Evolutionary conservation across 768 basidiomycete genomes (phyloP).

Genomic region (Tylopilus subfusipes): DNA sequence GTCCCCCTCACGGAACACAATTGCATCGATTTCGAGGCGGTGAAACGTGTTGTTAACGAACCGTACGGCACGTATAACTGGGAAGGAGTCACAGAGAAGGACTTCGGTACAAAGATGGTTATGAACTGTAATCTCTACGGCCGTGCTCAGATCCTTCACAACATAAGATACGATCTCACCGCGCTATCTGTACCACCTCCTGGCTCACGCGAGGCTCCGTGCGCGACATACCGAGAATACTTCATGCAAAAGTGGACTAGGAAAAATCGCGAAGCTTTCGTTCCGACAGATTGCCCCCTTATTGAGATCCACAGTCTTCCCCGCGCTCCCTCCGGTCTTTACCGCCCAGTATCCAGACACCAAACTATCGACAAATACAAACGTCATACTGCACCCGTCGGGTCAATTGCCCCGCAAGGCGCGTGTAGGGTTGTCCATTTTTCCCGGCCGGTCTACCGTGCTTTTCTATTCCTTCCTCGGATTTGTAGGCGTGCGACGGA

Average conservation of each 20-base stretch:
- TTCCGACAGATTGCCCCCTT: conserved; percentile 58
- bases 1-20: conserved; percentile 54
- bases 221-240: conserved; percentile 56
- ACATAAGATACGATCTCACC: conserved; percentile 62
- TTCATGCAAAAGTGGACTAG: conserved; percentile 54
- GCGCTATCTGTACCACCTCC: conserved; percentile 54
- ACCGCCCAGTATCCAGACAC: conserved; percentile 31
- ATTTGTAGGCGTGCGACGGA: conserved; percentile 66
- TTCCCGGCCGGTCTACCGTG: conserved; percentile 44
- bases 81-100: conserved; percentile 45
- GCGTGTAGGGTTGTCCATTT: conserved; percentile 57
- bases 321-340: conserved; percentile 40
- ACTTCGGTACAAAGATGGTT: conserved; percentile 51
- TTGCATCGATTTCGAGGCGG: conserved; percentile 56
- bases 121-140: conserved; percentile 55
- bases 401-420: conserved; percentile 39
- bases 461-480: conserved; percentile 60
- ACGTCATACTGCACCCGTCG: conserved; percentile 23
- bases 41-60: conserved; percentile 46
- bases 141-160: conserved; percentile 51
- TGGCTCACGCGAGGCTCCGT: conserved; percentile 47
- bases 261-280: conserved; percentile 38
- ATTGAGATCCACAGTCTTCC: conserved; percentile 50
- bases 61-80: conserved; percentile 55
- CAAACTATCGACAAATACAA: conserved; percentile 27